Base-by-base conservation (phyloP, 2,329 filamentous ascomycete species). In the Pseudonectria foliicola region DNA sequence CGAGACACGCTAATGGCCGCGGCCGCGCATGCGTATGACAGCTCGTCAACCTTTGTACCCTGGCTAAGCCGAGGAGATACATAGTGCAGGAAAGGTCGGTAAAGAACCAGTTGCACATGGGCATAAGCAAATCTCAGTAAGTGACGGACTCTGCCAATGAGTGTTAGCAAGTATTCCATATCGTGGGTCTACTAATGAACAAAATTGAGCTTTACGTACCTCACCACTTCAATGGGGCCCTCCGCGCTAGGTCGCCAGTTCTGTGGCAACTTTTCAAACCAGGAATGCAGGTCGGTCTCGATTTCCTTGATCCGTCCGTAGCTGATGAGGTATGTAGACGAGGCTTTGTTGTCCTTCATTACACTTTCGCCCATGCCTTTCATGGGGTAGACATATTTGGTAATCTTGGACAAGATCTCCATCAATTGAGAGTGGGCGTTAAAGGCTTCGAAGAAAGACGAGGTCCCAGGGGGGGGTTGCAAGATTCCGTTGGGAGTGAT, bases 11-110 rank as follows among this genome's bases (percentile, higher is more conserved):
- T 79, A 34, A 79, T 71, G 3, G 73, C 74, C 1, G 73, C 73
- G 2, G 74, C 70, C 2, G 75, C 75, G 46, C 84, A 90, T 10
- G 83, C 82, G 54, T 87, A 90, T 2, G 83, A 85, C 34, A 84
- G 70, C 46, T 87, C 80, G 48, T 89, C 84, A n/a, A 85, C 66
- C 30, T 67, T 66, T 43, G 68, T 75, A 8, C 67, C 68, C 33
- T 68, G 65, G 31, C 67, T 70, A 3, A 76, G 62, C 28, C 75
- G 69, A 8, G 78, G 77, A 7, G 85, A 87, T 12, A 87, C 79
- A 47, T 90, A 92, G 55, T 92, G 86, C 10, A 92, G 63, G 55
- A 92, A 92, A 0, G 86, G 86, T 13, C 86, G 71, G 52, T 92
- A 92, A 2, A 92, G 64, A 52, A 92, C 78, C 57, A 92, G 80